phyloP scores from a whole-genome alignment of 208 protist species.

The Leishmania gerbilli region DNA sequence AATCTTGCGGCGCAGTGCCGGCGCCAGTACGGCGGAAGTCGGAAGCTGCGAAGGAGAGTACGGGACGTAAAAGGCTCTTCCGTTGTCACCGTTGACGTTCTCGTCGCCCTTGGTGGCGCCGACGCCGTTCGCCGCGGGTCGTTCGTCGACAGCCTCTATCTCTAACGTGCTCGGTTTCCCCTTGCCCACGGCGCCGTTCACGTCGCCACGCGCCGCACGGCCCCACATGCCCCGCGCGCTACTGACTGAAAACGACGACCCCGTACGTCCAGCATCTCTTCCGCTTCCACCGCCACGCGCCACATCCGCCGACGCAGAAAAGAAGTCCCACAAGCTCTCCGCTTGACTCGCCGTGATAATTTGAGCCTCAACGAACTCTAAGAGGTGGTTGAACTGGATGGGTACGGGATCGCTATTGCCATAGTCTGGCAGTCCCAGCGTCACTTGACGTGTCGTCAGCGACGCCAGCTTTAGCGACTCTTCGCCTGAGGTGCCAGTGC shows the following conservation, averaged over 20 bases:
- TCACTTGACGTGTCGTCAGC: slow-evolving; percentile 53
- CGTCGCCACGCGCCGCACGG: not conserved
- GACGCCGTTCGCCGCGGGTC: not conserved
- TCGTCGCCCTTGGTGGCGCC: not conserved
- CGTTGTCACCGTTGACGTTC: slow-evolving; percentile 9
- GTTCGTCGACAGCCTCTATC: not conserved
- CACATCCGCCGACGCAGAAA: slow-evolving; percentile 19
- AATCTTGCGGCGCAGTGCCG: slow-evolving; percentile 46
- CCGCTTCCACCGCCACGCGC: not conserved
- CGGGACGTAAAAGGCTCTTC: slow-evolving; percentile 12
- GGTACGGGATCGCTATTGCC: slow-evolving; percentile 51
- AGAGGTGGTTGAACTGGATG: slow-evolving; percentile 73
- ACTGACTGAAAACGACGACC: not conserved
- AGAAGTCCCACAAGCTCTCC: slow-evolving; percentile 77
- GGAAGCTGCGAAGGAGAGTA: slow-evolving; percentile 14
- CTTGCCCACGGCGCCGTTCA: not conserved
- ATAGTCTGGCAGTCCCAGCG: slow-evolving; percentile 50
- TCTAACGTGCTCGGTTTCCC: not conserved
- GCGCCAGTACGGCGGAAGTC: slow-evolving; percentile 33
- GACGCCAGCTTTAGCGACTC: slow-evolving; percentile 76
- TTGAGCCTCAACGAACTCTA: slow-evolving; percentile 77
- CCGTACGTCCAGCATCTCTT: not conserved
- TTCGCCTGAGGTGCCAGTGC: slow-evolving; percentile 32
- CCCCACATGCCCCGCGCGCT: slow-evolving; percentile 3
- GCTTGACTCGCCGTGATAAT: slow-evolving; percentile 80